A percentile compares a stretch with the other conserved stretches of the same genome.
phyloP scores from a whole-genome alignment of 2,329 filamentous ascomycete genomes.

The Arachnopeziza araneosa region DNA sequence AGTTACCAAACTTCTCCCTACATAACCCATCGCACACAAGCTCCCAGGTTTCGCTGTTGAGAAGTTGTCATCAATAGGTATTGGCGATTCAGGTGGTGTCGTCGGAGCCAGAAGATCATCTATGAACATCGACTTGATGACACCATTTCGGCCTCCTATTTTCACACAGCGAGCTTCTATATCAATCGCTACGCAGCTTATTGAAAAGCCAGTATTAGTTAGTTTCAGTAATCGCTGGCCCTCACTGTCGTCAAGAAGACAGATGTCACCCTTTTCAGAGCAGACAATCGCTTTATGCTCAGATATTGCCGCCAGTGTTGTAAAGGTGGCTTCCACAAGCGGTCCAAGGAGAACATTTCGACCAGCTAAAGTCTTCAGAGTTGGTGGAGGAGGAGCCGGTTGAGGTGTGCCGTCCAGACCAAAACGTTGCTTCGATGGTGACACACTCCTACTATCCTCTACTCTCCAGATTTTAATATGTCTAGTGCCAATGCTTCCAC shows the following conservation, averaged over 20 bases:
- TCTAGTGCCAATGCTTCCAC: slow-evolving; percentile 62
- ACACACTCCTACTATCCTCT: slow-evolving; percentile 56
- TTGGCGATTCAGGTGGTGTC: slow-evolving; percentile 29
- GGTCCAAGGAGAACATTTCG: slow-evolving; percentile 82
- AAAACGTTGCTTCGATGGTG: slow-evolving; percentile 59
- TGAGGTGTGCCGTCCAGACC: slow-evolving; percentile 37
- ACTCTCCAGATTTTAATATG: slow-evolving; percentile 93
- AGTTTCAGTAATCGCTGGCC: slow-evolving; percentile 66
- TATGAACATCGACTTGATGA: slow-evolving; percentile 46
- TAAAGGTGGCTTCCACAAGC: slow-evolving; percentile 80
- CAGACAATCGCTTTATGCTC: slow-evolving; percentile 74
- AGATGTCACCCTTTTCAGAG: slow-evolving; percentile 85
- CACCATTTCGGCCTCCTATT: slow-evolving; percentile 34
- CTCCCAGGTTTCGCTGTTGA: slow-evolving; percentile 31
- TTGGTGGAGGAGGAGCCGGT: slow-evolving; percentile 33
- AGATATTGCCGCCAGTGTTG: slow-evolving; percentile 66
- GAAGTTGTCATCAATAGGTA: slow-evolving; percentile 13
- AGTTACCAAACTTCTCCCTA: slow-evolving; percentile 62
- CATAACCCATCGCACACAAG: slow-evolving; percentile 62
- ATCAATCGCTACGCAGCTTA: slow-evolving; percentile 36
- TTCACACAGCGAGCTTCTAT: slow-evolving; percentile 29
- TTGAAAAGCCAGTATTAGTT: slow-evolving; percentile 57
- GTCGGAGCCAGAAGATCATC: slow-evolving; percentile 32
- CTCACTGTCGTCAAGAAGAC: slow-evolving; percentile 71
- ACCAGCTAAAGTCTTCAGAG: slow-evolving; percentile 69